Conservation (phyloP, 2,329 filamentous ascomycete genomes). For the Blastomyces percursus region DNA sequence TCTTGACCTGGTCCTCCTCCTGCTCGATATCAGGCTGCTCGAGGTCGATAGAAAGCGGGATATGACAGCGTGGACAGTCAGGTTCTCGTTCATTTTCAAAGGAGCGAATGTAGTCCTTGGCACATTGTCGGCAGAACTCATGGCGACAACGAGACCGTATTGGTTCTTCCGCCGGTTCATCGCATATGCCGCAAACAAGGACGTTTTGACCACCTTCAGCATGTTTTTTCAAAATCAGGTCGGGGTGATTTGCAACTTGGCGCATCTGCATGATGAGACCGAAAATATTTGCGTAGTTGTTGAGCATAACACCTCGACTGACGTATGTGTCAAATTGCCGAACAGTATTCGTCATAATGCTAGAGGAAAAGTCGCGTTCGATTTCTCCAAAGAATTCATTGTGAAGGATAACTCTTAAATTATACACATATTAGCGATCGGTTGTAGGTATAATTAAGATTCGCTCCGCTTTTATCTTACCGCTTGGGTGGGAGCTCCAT, state of each 20-base stretch:
- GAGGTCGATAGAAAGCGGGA: slow-evolving; percentile 76
- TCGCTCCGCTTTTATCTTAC: slow-evolving; percentile 17
- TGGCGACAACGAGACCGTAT: slow-evolving; percentile 87
- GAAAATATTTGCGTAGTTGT: slow-evolving; percentile 99
- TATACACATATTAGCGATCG: slow-evolving; percentile 8
- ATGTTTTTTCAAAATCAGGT: slow-evolving; percentile 83
- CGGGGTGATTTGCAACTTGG: slow-evolving; percentile 92
- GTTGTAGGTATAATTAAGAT: background rate
- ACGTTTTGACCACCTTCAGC: slow-evolving; percentile 79
- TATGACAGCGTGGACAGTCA: slow-evolving; percentile 80
- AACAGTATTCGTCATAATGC: slow-evolving; percentile 85
- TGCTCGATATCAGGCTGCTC: slow-evolving; percentile 94
- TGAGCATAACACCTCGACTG: slow-evolving; percentile 80
- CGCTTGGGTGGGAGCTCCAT: slow-evolving; percentile 97
- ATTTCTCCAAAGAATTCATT: slow-evolving; percentile 95
- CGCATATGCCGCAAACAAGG: slow-evolving; percentile 86
- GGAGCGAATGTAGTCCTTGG: slow-evolving; percentile 67
- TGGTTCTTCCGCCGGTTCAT: slow-evolving; percentile 90
- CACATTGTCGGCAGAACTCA: slow-evolving; percentile 77
- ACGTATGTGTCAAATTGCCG: slow-evolving; percentile 95
- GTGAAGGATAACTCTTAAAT: slow-evolving; percentile 58
- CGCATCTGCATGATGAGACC: slow-evolving; percentile 99
- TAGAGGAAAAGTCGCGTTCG: slow-evolving; percentile 88
- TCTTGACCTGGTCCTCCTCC: slow-evolving; percentile 76
- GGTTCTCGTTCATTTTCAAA: slow-evolving; percentile 51